Base-by-base conservation (phyloP, 78 protist species). In the Polysphondylium violaceum region DNA sequence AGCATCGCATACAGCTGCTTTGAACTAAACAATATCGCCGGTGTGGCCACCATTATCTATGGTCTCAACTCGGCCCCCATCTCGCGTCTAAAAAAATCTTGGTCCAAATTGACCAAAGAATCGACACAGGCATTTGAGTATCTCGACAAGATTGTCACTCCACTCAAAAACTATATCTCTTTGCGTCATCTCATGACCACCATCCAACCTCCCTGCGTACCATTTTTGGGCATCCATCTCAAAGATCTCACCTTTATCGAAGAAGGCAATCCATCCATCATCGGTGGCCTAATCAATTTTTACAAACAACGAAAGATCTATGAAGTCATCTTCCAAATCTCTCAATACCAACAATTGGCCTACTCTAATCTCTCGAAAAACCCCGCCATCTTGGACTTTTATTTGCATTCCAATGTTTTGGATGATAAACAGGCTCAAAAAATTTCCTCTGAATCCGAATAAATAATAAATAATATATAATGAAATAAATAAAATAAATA, bases 241-340 rank as follows among this genome's bases (percentile, higher is more conserved):
- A 88, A 88, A 33, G 94, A 88, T 41, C 53, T 88, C 6, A 88
- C 87, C 0, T 88, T 88, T 43, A 88, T 76, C 3, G 94, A 88
- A 41, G 94, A 86, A 11, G 93, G 93, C 40, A 86, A 86, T 36
- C 93, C 93, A 0, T 63, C 83, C 1, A 21, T 56, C 29, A 63
- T 86, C 36, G 93, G 87, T 38, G 93, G 77, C 38, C 27, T 86
- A 21, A 73, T 86, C 53, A 86, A 86, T 38, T 86, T 86, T 40
- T 86, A 86, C 47, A 86, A 86, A 65, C 93, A 74, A 38, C 29
- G 93, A 64, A 86, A 86, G 63, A 65, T 86, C 0, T 69, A 79
- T 4, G 83, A 73, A 41, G 93, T 86, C n/a, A 51, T 86, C 16
- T 74, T 86, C 72, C 83, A 73, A 53, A 47, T 86, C n/a, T 74